phyloP scores from a whole-genome alignment of 306 rosid genomes.

The Begonia masoniana region DNA sequence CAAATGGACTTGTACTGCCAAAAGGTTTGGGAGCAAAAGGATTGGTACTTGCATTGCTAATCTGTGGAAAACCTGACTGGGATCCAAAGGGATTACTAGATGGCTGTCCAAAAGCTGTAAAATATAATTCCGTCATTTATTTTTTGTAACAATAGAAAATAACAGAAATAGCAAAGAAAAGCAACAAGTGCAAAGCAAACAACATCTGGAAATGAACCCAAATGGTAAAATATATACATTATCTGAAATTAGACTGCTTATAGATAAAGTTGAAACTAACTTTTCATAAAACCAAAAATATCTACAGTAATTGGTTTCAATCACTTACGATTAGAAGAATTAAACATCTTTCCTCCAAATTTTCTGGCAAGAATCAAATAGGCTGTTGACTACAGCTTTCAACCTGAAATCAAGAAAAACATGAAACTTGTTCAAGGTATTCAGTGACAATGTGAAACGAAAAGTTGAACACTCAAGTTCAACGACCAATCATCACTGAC shows the following conservation, averaged over 20 bases:
- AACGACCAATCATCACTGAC: too few relatives aligned
- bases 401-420: not conserved
- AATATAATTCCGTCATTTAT: not conserved
- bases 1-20: slow-evolving; percentile 69
- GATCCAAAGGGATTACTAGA: slow-evolving; percentile 74
- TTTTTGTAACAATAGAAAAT: not conserved
- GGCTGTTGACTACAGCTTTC: slow-evolving; percentile 4
- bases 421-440: too few relatives aligned
- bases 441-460: too few relatives aligned
- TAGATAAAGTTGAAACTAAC: too few relatives aligned
- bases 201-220: too few relatives aligned
- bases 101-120: slow-evolving; percentile 84
- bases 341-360: slow-evolving; percentile 38
- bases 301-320: not conserved
- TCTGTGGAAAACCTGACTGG: slow-evolving; percentile 72
- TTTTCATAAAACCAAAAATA: too few relatives aligned
- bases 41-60: slow-evolving; percentile 39
- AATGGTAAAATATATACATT: too few relatives aligned
- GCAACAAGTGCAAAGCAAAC: too few relatives aligned
- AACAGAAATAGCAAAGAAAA: not conserved
- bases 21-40: slow-evolving; percentile 83
- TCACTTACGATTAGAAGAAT: slow-evolving; percentile 69
- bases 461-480: too few relatives aligned
- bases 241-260: too few relatives aligned
- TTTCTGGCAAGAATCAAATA: slow-evolving; percentile 4